Evolutionary conservation across 2,329 filamentous ascomycete species (phyloP), one percentile per base, ranked within the genome.

Genomic region (Raffaelea ambrosiae): DNA sequence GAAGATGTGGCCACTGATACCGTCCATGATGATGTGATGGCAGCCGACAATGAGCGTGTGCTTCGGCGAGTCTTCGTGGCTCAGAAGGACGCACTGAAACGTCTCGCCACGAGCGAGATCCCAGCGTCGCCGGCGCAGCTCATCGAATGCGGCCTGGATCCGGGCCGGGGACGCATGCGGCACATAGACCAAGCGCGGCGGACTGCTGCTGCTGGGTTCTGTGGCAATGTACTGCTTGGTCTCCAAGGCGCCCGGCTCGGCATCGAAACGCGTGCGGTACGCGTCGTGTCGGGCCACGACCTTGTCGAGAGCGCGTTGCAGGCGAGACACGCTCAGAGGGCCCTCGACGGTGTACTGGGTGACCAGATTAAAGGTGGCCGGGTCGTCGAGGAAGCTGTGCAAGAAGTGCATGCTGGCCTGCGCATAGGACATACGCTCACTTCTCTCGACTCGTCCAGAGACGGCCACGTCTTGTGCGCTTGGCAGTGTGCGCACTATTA

Each of bases 11-110:
- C 65, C 65, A 40, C 70, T 71, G 35, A 67, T 51, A 1, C 68
- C 72, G 51, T 79, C 75, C 62, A 77, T 66, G 31, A 63, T 58
- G 35, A 78, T 75, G 53, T 77, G 73, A 49, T 76, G 73, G 41
- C 62, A 64, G 1, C 59, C 59, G 5, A 77, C 42, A 0, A 79
- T 36, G 3, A 76, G 49, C 52, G 60, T 67, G 49, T 72, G 66
- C 1, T 51, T 46, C 0, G 57, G 58, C 1, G 18, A 16, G 40
- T 21, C 13, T 20, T 21, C 21, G 19, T 41, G 18, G 22, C 21
- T 22, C 10, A 41, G 8, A 20, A 41, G 35, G 14, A 16, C 14
- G 14, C 13, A 16, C 16, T 38, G 13, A 14, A 19, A 16, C 5
- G 35, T 19, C 8, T 38, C 35, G 8, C 35, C 13, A n/a, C 14